Percentiles rank a stretch among this genome's conserved stretches.
These are phyloP conservation scores for Mycena alexandri DNA, from an alignment of 768 basidiomycete genomes.

Conservation along the genomic window DNA sequence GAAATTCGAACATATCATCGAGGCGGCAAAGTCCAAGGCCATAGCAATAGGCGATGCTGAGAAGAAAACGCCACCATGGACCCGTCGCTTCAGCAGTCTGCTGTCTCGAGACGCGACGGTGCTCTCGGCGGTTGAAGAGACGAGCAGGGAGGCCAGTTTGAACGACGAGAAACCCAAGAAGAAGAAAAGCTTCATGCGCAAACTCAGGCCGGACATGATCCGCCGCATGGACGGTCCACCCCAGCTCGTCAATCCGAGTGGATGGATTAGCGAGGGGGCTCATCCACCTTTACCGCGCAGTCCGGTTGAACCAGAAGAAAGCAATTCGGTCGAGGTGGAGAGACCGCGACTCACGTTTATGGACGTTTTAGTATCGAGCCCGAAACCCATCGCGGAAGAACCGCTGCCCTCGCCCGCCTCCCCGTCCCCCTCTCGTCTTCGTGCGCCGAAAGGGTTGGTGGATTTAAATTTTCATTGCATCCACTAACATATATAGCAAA, in stretches of 20 bases:
- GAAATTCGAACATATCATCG: slow-evolving; percentile 73
- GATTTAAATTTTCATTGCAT: neutral
- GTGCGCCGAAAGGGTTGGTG: slow-evolving; percentile 25
- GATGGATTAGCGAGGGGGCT: slow-evolving; percentile 69
- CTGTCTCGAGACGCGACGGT: slow-evolving; percentile 45
- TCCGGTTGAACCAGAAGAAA: neutral
- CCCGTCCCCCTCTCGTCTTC: slow-evolving; percentile 28
- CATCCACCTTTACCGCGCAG: slow-evolving; percentile 38
- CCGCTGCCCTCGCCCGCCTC: slow-evolving; percentile 25
- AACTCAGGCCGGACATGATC: slow-evolving; percentile 81
- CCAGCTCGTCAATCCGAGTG: slow-evolving; percentile 79
- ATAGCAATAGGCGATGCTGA: slow-evolving; percentile 38
- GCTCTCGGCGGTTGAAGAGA: slow-evolving; percentile 45
- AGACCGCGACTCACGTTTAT: slow-evolving; percentile 41
- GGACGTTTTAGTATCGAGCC: slow-evolving; percentile 33
- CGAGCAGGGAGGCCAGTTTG: slow-evolving; percentile 26
- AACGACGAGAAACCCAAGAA: slow-evolving; percentile 33
- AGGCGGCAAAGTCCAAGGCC: slow-evolving; percentile 52
- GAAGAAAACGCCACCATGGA: slow-evolving; percentile 42
- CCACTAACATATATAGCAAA: slow-evolving; percentile 27
- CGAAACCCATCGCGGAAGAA: slow-evolving; percentile 20
- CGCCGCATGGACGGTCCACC: slow-evolving; percentile 77
- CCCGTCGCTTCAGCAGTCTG: slow-evolving; percentile 48
- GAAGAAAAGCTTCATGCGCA: slow-evolving; percentile 48
- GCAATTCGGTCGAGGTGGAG: neutral